Evolutionary conservation across 129 eudicot genomes (phyloP), one percentile per base, ranked within the genome.

Genomic region (Solidago caesia): DNA sequence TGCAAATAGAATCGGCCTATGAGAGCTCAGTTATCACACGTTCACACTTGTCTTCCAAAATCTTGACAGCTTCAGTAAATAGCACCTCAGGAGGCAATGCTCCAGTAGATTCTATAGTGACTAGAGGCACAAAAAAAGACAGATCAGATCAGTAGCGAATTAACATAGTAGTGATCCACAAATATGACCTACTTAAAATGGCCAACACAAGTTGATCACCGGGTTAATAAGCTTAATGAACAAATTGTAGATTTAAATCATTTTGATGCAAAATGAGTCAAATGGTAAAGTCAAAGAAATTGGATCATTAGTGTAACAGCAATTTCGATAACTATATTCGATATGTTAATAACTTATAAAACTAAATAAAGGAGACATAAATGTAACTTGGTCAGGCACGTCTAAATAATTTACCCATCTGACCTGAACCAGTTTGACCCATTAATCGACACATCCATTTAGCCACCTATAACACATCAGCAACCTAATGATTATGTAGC

Each of bases 31-130:
- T 88, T 74, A 93, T 88, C 72, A 88, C 88, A 5, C 92, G 72
- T 77, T 79, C 91, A 56, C 98, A 93, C 74, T 93, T 93, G 59
- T 88, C 92, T 85, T 93, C 97, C 82, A 90, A 71, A 27, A 93
- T 90, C 89, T 93, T 80, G 72, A 88, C 92, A 65, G 98, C 98
- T 88, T 93, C 96, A 0, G 96, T 86, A 70, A 93, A 93, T 51
- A 88, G 80, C 65, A 77, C 88, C 80, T 93, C 96, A 2, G 97
- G 97, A 44, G 98, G 87, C 73, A 88, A 78, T 60, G 97, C 92
- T 79, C 97, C 98, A 2, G 97, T 86, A 46, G 98, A 88, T 69
- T 93, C 98, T 45, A 90, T 86, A 39, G 92, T 88, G 77, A 93
- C 98, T 93, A 62, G 11, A 39, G 10, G 43, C 59, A 73, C 21